Evolutionary conservation across 306 rosid species (phyloP), one percentile per base, ranked within the genome.

Genomic region (Dryas drummondii): DNA sequence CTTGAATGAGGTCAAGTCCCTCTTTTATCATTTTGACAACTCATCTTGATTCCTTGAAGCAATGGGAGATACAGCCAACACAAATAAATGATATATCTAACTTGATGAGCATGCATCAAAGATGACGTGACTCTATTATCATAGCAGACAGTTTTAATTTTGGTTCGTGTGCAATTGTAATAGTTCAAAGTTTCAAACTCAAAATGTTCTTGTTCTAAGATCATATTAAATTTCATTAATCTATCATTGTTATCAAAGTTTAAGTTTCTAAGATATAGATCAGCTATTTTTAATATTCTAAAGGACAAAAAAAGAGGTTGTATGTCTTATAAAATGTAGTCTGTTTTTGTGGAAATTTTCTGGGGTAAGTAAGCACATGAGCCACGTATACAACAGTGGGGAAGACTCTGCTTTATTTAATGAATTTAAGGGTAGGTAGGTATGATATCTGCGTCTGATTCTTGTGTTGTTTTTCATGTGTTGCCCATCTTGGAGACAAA

Each of bases 401-500:
- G 72, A 75, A 44, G 83, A 75, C 78, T 82, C 70, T 79, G 71
- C 63, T 71, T 70, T 64, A 75, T 59, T 32, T 74, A 52, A 9
- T 42, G 41, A 55, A 41, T 7, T 32, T 32, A 32, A 32, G 56
- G 66, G 22, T 78, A 71, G 74, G 81, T 71, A 51, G 82, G 83
- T 76, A 68, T 57, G 69, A 61, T 68, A 72, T 47, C 72, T 80
- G 72, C 51, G 74, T 65, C 63, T 15, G 55, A 48, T 76, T 79
- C 70, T 55, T 57, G 48, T 70, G 45, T 79, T 61, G 63, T 66
- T 57, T 79, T 57, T 40, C 68, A 52, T 61, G 54, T 83, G 82
- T 42, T 83, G 66, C 78, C 84, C 87, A 80, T 83, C 22, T 10
- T 58, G 71, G 76, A 62, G 75, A 78, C 83, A 79, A 63, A 41